Evolutionary conservation across 306 rosid species (phyloP), one percentile per base, ranked within the genome.

Genomic region (Astragalus membranaceus): DNA sequence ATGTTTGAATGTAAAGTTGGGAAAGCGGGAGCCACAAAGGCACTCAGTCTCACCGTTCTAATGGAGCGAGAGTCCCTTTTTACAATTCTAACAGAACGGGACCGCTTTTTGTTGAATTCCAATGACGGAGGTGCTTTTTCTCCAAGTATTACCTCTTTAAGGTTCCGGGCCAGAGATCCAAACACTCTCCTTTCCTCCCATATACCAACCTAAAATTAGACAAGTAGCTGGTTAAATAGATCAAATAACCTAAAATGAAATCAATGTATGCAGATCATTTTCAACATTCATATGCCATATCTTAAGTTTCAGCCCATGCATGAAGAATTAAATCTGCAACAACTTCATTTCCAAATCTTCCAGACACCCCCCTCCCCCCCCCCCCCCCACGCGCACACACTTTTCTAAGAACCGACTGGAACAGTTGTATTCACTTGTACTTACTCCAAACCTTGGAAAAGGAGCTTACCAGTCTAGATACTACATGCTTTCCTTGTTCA

Each of bases 141-240:
- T 79, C 96, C 96, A 60, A 92, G 90, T 79, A 92, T 81, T 60
- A 89, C 77, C 36, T 76, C 86, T 77, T 82, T 82, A 61, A 92
- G 89, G 75, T 82, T 84, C 63, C 62, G 72, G 3, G 86, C 81
- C 37, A 83, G 86, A 58, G 96, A 84, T 29, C 89, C 95, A 77
- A 92, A 92, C 49, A 92, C 98, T 75, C 69, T 86, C 78, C 98
- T 89, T 46, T 89, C 85, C 68, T 92, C 95, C 98, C 98, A 92
- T 80, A 92, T 92, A 57, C 69, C 82, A 67, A 92, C 89, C 98
- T 92, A 80, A 64, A 17, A 50, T 17, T 46, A 64, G 8, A 52
- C 26, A 85, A 75, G 62, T 67, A 42, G 23, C 52, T 59, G 55
- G 26, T 62, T 72, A 78, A 74, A 67, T 65, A 15, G 42, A 56